Conservation (phyloP, 2,329 filamentous ascomycete species). For the Fonsecaea erecta region DNA sequence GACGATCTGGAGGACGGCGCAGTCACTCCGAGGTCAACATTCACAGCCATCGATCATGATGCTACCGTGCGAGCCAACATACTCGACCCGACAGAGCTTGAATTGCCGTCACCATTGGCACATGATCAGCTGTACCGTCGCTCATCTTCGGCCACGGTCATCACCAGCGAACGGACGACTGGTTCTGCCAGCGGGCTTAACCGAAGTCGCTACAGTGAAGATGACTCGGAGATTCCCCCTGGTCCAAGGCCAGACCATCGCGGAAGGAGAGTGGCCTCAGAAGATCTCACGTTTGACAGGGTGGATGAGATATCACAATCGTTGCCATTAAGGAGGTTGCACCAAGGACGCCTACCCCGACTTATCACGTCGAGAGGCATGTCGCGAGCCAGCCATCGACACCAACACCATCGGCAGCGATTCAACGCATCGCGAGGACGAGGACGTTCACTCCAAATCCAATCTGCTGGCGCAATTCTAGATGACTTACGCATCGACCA, state of each 20-base stretch:
- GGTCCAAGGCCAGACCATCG: not conserved
- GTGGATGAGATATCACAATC: not conserved
- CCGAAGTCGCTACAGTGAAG: no score
- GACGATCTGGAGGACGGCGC: conserved; percentile 18
- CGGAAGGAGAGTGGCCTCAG: not conserved
- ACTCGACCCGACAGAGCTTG: conserved; percentile 20
- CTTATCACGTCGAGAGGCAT: conserved; percentile 31
- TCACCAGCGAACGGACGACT: not conserved
- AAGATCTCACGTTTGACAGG: not conserved
- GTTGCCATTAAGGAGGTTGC: conserved; percentile 32
- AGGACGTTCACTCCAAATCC: conserved; percentile 19
- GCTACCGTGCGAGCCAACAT: conserved; percentile 21
- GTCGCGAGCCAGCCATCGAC: not conserved
- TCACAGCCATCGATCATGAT: conserved; percentile 10
- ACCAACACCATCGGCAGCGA: not conserved
- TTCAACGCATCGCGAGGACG: conserved; percentile 4
- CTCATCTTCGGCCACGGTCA: conserved; percentile 17
- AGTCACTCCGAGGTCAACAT: conserved; percentile 24
- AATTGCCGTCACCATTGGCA: conserved; percentile 23
- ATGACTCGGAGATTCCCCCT: not conserved
- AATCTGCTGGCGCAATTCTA: conserved; percentile 28
- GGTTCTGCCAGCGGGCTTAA: not conserved
- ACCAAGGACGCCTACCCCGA: conserved; percentile 35
- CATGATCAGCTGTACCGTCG: conserved; percentile 15
- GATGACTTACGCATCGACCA: not conserved